phyloP scores from a whole-genome alignment of 495 filamentous ascomycete genomes.

The Trichoderma parareesei region DNA sequence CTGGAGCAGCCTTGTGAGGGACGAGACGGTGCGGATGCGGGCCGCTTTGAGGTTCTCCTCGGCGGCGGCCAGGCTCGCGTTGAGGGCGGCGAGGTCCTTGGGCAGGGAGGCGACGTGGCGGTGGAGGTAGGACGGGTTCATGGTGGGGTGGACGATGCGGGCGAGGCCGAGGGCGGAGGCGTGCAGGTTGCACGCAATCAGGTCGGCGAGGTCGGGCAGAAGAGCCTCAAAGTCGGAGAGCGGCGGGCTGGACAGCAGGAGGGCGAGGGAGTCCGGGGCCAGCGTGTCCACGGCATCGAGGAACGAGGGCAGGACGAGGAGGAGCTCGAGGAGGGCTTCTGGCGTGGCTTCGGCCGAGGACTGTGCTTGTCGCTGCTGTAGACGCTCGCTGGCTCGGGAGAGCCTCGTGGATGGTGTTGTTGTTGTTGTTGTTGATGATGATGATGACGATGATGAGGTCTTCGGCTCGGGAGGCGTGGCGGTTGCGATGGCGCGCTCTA shows the following conservation, averaged over 20 bases:
- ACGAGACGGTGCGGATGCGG: constrained; percentile 25
- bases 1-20: constrained; percentile 23
- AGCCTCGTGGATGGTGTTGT: constrained; percentile 17
- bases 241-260: constrained; percentile 35
- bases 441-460: constrained; percentile 14
- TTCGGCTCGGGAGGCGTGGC: constrained; percentile 15
- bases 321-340: constrained; percentile 31
- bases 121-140: constrained; percentile 46
- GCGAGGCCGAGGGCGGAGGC: constrained; percentile 31
- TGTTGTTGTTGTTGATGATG: neutral
- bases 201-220: constrained; percentile 31
- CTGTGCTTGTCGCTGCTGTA: constrained; percentile 6
- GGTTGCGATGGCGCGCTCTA: constrained; percentile 30
- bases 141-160: constrained; percentile 39
- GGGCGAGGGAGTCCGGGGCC: constrained; percentile 17
- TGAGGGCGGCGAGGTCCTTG: constrained; percentile 20
- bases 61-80: constrained; percentile 15
- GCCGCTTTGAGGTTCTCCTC: constrained; percentile 23
- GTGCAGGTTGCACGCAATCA: constrained; percentile 34
- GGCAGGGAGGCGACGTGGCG: constrained; percentile 36
- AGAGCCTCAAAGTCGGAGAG: constrained; percentile 31
- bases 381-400: constrained; percentile 14
- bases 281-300: constrained; percentile 16
- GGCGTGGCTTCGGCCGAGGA: constrained; percentile 18
- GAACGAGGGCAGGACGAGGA: constrained; percentile 34